Conservation (phyloP, 257 asterid genomes). For the Petunia axillaris region DNA sequence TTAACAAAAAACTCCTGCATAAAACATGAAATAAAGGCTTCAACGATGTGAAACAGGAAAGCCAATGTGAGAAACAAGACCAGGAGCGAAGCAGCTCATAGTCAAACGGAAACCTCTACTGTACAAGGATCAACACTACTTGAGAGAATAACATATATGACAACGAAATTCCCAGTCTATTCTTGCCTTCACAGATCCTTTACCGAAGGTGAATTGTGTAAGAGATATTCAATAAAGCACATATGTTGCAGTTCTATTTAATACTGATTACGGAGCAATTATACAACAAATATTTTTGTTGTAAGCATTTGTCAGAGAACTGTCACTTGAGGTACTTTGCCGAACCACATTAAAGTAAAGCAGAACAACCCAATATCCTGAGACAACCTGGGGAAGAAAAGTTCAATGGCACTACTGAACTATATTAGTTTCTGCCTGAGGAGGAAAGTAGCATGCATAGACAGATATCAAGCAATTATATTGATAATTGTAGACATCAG, state of each 20-base stretch:
- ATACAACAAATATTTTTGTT: not conserved
- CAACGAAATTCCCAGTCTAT: not conserved
- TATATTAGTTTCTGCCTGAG: not conserved
- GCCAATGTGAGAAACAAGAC: not conserved
- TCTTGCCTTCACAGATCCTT: conserved; percentile 12
- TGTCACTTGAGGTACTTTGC: not conserved
- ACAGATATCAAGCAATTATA: not conserved
- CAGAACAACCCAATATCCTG: not conserved
- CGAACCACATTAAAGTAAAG: not conserved
- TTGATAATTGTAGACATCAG: not conserved
- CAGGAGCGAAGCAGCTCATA: not conserved
- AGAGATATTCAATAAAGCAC: not conserved
- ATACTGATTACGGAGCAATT: not conserved
- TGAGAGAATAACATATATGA: not conserved
- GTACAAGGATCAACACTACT: conserved; percentile 10
- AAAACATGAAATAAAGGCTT: conserved; percentile 14
- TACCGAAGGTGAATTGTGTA: not conserved
- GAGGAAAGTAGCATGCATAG: not conserved
- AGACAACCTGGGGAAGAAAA: not conserved
- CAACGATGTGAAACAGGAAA: not conserved
- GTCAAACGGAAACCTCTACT: not conserved
- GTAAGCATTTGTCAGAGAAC: too few species aligned
- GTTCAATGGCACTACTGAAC: not conserved
- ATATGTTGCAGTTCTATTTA: not conserved
- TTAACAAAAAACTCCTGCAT: conserved; percentile 84